Percentiles rank a stretch among this genome's conserved stretches.
phyloP scores from a whole-genome alignment of 2,329 filamentous ascomycete genomes.

The Tolypocladium paradoxum region DNA sequence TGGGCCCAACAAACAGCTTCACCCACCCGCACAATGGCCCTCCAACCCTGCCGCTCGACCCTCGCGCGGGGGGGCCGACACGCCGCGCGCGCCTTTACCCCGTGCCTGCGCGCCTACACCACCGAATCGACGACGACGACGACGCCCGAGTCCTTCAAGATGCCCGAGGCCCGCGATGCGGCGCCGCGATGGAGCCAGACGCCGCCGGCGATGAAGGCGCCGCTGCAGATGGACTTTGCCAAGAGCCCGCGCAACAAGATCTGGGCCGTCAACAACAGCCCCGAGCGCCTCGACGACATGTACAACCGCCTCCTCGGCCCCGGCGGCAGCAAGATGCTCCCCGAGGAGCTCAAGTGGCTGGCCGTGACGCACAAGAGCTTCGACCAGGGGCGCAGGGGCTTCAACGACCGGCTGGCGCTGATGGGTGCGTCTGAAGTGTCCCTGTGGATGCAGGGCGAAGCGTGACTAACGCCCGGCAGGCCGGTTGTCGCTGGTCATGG shows the following conservation, averaged over 20 bases:
- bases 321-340: conserved; percentile 61
- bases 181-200: conserved; percentile 61
- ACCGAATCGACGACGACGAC: conserved; percentile 12
- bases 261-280: conserved; percentile 68
- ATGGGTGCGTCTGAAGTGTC: conserved; percentile 59
- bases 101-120: conserved; percentile 17
- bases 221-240: conserved; percentile 50
- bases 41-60: conserved; percentile 20
- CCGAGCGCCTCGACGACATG: conserved; percentile 61
- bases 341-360: conserved; percentile 92
- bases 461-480: conserved; percentile 11
- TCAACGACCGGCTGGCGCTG: conserved; percentile 88
- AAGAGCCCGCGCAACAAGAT: conserved; percentile 39
- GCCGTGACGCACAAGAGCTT: conserved; percentile 98
- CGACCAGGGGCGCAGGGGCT: conserved; percentile 85
- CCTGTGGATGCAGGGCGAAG: too few species aligned
- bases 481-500: conserved; percentile 26
- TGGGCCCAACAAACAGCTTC: conserved; percentile 1
- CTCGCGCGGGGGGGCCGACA: conserved; percentile 16
- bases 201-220: conserved; percentile 58
- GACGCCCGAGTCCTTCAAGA: conserved; percentile 16
- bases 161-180: conserved; percentile 4
- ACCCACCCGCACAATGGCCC: conserved; percentile 16
- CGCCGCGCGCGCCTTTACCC: conserved; percentile 10
- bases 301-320: conserved; percentile 68